Base-by-base conservation (phyloP, 2,329 filamentous ascomycete species). In the Xylaria sp. region DNA sequence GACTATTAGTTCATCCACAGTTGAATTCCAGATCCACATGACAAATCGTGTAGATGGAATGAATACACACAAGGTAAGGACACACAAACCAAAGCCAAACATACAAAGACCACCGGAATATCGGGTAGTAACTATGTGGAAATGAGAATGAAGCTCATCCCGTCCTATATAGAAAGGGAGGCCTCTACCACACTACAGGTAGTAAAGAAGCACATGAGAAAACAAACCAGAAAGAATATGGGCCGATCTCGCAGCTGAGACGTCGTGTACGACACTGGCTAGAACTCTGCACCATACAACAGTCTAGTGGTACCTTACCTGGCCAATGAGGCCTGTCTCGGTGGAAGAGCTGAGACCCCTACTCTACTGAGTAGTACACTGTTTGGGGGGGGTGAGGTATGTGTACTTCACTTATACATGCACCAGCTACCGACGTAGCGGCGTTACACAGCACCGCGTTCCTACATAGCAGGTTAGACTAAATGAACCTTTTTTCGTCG, bases 191-290 rank as follows among this genome's bases (percentile, higher is more conserved):
- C 49, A 33, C 36, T 3, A 15, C 15, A 20, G 22, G 36, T 58
- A n/a, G n/a, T 38, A 13, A 15, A 27, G 25, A 25, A 44, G 17
- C 17, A 20, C 38, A 57, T 15, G 27, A 20, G 1, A 60, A 53
- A 36, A 25, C 10, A 33, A 3, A 25, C 42, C 10, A 50, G 6
- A n/a, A 29, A 29, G 20, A 29, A 20, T 33, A 20, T 47, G 39
- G 51, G 33, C 61, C 61, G 61, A 64, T 64, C 38, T 42, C 61
- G 55, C 61, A 59, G 61, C 36, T 55, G 39, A 57, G 54, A 20
- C 54, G 15, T 29, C 15, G 39, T 31, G 22, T 29, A 55, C 47
- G 17, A 27, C 33, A 36, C 33, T 51, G 29, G 49, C 36, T 29
- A 31, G n/a, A n/a, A n/a, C 20, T 31, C 22, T 13, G 6, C 11